Conservation (phyloP, 768 basidiomycete genomes). For the Lactarius hatsudake region DNA sequence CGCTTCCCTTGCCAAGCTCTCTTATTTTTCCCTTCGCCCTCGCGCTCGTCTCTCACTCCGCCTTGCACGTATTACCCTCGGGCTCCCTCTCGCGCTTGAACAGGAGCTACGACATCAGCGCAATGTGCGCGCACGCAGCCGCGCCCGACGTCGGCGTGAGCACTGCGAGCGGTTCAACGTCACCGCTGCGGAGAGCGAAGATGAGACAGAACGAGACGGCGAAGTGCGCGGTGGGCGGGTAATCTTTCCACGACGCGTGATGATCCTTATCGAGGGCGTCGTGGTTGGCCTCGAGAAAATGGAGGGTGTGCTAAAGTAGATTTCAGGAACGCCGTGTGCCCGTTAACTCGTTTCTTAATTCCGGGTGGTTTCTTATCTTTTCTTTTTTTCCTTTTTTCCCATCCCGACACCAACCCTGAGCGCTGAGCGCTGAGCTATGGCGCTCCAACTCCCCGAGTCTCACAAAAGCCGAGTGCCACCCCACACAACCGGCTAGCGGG, state of each 20-base stretch:
- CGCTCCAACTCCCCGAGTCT: background rate
- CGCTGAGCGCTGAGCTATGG: background rate
- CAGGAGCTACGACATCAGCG: constrained; percentile 55
- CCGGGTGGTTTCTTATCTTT: background rate
- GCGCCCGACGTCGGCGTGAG: constrained; percentile 26
- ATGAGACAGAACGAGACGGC: constrained; percentile 30
- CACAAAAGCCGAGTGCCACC: background rate
- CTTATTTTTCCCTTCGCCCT: constrained; percentile 74
- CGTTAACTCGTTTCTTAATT: background rate
- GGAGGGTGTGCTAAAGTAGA: constrained; percentile 45
- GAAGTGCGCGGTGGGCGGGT: constrained; percentile 25
- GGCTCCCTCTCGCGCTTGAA: constrained; percentile 72
- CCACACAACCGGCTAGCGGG: background rate
- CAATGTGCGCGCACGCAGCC: constrained; percentile 29
- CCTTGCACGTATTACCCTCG: constrained; percentile 72
- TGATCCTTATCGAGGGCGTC: constrained; percentile 56
- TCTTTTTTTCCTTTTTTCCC: background rate
- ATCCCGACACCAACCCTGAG: background rate
- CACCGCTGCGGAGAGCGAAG: constrained; percentile 24
- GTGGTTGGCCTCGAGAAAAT: constrained; percentile 64
- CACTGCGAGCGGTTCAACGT: constrained; percentile 20
- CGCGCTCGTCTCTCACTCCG: constrained; percentile 75
- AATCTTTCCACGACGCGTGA: constrained; percentile 58
- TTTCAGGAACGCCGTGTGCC: background rate
- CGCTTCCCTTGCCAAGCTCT: constrained; percentile 67